Base-by-base conservation (phyloP, 2,329 filamentous ascomycete genomes). In the Penicillium sp. region DNA sequence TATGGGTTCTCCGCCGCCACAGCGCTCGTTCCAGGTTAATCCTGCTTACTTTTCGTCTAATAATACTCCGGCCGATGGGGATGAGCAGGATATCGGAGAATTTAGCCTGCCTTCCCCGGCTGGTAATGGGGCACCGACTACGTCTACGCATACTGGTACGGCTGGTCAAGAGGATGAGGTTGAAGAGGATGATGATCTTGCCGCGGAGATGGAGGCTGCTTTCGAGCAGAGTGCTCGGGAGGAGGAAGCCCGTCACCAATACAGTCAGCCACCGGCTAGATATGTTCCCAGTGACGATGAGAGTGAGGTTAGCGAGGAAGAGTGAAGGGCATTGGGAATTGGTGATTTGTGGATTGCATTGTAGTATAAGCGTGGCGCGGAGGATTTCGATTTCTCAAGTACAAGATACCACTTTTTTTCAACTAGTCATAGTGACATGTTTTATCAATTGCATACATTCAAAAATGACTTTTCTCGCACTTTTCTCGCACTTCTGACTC, bases 261-360 rank as follows among this genome's bases (percentile, higher is more conserved):
- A 69, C 47, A 61, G 61, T 14, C 63, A 70, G 43, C 57, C 64
- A 7, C 57, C 68, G 14, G 43, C 67, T 21, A 66, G 69, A 36
- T 73, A 73, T 50, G 60, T 68, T 43, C 61, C 65, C 22, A 81
- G 77, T 34, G 83, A 85, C 16, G 73, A 78, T 49, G 85, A 87
- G 69, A 87, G 85, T 60, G 84, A 86, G 62, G 84, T 87, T 50
- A 87, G 85, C 60, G 85, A 87, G 67, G 85, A 87, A 68, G 85
- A 87, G 67, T 87, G 59, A 71, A 21, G 32, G 13, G 14, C 47
- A 8, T 50, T n/a, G 10, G 27, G 4, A 7, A 21, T 47, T 44
- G 50, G 42, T 54, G 11, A 27, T 47, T 44, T 54, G 42, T 54
- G 11, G 38, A 36, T 54, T 50, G 52, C 47, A 54, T 54, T 46